Evolutionary conservation across 2,329 filamentous ascomycete genomes (phyloP).

Genomic region (Fusarium clavum): DNA sequence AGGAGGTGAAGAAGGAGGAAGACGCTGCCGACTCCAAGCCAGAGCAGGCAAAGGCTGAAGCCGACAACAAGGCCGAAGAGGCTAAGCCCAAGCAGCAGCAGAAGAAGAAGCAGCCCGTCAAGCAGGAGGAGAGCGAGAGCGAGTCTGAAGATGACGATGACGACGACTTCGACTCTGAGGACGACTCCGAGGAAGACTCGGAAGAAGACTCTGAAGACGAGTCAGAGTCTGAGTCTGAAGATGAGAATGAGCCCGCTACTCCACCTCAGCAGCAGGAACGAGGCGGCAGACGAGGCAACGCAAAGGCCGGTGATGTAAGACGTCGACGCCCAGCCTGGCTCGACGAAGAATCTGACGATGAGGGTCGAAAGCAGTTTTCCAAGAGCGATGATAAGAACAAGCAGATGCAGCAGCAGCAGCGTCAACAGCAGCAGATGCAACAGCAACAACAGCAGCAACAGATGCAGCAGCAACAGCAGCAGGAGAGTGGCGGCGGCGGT

Average conservation of each 20-base stretch:
- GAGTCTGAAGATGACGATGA: constrained; percentile 32
- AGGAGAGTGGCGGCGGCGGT: constrained; percentile 30
- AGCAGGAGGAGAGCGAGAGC: constrained; percentile 32
- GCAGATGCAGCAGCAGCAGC: constrained; percentile 20
- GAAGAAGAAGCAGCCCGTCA: constrained; percentile 12
- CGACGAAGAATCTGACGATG: constrained; percentile 41
- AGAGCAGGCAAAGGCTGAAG: constrained; percentile 18
- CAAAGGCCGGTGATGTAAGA: constrained; percentile 26
- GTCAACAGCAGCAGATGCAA: constrained; percentile 31
- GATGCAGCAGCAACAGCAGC: constrained; percentile 36
- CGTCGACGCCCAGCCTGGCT: constrained; percentile 41
- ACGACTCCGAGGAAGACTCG: constrained; percentile 29
- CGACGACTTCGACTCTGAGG: constrained; percentile 36
- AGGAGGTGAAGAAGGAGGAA: constrained; percentile 25
- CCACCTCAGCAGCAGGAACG: constrained; percentile 37
- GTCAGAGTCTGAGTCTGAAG: constrained; percentile 40
- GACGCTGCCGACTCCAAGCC: constrained; percentile 6
- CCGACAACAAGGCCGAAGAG: constrained; percentile 7
- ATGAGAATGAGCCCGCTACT: constrained; percentile 43
- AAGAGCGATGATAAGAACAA: not conserved
- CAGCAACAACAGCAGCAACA: constrained; percentile 36
- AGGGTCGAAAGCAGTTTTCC: constrained; percentile 33
- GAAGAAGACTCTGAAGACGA: constrained; percentile 40
- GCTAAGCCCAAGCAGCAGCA: constrained; percentile 26
- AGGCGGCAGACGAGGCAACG: constrained; percentile 7